A percentile compares a stretch with the other conserved stretches of the same genome.
phyloP scores from a whole-genome alignment of 1,284 basidiomycete genomes.

The Veloboletus limbatus region DNA sequence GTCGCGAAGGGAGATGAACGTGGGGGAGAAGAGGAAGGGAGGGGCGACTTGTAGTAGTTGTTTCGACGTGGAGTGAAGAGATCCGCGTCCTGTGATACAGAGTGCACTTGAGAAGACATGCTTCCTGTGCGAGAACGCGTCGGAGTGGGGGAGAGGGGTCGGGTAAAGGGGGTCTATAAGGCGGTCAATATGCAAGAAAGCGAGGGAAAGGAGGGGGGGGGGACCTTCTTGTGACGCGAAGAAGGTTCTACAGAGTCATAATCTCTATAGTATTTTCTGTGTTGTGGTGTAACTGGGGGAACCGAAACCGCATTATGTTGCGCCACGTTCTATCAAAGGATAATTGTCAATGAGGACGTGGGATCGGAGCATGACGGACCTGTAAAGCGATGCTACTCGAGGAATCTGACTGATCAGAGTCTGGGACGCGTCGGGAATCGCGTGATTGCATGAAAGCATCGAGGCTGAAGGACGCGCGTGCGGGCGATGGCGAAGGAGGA shows the following conservation, averaged over 20 bases:
- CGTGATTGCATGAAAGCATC: constrained; percentile 54
- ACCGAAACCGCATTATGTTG: constrained; percentile 29
- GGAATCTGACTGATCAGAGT: constrained; percentile 28
- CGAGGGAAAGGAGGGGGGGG: neutral
- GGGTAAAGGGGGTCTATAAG: constrained; percentile 18
- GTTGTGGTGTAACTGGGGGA: constrained; percentile 50
- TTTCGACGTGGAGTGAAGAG: constrained; percentile 45
- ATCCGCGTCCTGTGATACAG: constrained; percentile 26
- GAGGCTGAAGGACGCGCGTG: constrained; percentile 39
- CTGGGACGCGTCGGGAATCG: constrained; percentile 47
- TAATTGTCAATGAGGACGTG: constrained; percentile 22
- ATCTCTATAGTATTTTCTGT: constrained; percentile 57
- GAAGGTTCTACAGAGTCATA: constrained; percentile 45
- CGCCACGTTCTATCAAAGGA: constrained; percentile 26
- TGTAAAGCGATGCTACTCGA: constrained; percentile 26
- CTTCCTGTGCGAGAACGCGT: constrained; percentile 33
- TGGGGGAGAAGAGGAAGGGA: constrained; percentile 48
- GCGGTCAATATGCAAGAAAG: constrained; percentile 8
- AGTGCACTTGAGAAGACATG: constrained; percentile 31
- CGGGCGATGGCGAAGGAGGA: constrained; percentile 49
- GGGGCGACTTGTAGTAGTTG: constrained; percentile 44
- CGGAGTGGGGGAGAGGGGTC: constrained; percentile 30
- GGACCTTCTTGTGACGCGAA: constrained; percentile 37
- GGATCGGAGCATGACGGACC: constrained; percentile 30
- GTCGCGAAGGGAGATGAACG: constrained; percentile 49